These are phyloP conservation scores for Lophiotrema nucula DNA, from an alignment of 495 filamentous ascomycete genomes.

Conservation along the genomic window DNA sequence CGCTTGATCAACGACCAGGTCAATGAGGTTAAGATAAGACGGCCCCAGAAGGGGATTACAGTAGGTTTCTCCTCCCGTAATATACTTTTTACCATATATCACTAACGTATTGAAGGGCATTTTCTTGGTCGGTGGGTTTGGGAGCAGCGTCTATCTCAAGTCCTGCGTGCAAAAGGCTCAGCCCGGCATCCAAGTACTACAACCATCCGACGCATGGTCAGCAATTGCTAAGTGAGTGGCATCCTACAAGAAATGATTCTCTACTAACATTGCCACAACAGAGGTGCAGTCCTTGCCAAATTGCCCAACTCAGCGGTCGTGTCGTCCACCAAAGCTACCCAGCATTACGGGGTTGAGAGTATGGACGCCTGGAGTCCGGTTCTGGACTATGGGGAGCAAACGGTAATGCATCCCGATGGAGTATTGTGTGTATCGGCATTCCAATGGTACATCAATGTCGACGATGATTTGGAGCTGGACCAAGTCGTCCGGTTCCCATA, in stretches of 20 bases:
- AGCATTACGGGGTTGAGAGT: neutral
- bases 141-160: neutral
- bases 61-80: neutral
- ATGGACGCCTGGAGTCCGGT: neutral
- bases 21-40: neutral
- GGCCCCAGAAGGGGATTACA: neutral
- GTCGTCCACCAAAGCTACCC: neutral
- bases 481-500: neutral
- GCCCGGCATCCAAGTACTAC: neutral
- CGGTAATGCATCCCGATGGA: neutral
- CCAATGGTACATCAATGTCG: neutral
- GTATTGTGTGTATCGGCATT: neutral
- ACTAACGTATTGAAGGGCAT: too few species aligned
- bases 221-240: neutral
- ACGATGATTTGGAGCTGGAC: neutral
- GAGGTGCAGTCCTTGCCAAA: neutral
- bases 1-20: neutral
- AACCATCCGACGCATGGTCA: neutral
- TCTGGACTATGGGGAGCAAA: neutral
- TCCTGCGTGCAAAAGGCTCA: neutral
- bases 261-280: neutral
- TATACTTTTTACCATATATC: too few species aligned
- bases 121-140: neutral
- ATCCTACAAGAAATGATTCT: neutral
- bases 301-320: neutral